Base-by-base conservation (phyloP, 1,284 basidiomycete genomes). In the Austroboletus olivaceoglutinosus region DNA sequence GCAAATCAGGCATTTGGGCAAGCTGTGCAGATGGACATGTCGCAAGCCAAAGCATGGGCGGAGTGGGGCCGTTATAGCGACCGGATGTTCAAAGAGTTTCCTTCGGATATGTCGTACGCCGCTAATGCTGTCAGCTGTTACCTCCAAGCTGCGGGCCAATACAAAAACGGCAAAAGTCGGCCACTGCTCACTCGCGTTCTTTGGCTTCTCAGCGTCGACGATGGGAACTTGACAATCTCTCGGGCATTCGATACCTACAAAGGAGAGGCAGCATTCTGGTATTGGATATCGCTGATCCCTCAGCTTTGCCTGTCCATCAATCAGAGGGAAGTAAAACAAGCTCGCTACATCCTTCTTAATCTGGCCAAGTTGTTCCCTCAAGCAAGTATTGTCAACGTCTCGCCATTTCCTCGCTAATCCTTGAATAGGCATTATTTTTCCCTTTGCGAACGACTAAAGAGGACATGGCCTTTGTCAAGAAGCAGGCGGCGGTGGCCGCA, bases 31-130 rank as follows among this genome's bases (percentile, higher is more conserved):
- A 85, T 98, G 71, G 98, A 99, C 67, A 89, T 98, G 82, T 81
- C 79, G 52, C 86, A 98, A 65, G 86, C 96, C 0, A 99, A 98
- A 72, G 93, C 94, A 4, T 99, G 97, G 98, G 93, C 93, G 8
- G 94, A 98, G 65, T 99, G 96, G 97, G 97, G 96, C 43, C 83
- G 89, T 59, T 98, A 85, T 72, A 96, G 91, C 64, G 97, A 99
- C 70, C 83, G 85, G 47, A 83, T 94, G 76, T 98, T 97, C 81
- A 90, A 92, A 65, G 91, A 94, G 48, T 75, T 78, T 31, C 86
- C 90, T 19, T 74, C 61, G 44, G 89, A 95, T 41, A 81, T 93
- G 61, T 71, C 78, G 2, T 75, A 85, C 54, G 97, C 94, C 2
- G 90, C 89, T 3, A 92, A 90, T 59, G 98, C 97, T 8, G 93